These are phyloP conservation scores for Baudoinia panamericana DNA, from an alignment of 495 filamentous ascomycete species.

Conservation along the genomic window DNA sequence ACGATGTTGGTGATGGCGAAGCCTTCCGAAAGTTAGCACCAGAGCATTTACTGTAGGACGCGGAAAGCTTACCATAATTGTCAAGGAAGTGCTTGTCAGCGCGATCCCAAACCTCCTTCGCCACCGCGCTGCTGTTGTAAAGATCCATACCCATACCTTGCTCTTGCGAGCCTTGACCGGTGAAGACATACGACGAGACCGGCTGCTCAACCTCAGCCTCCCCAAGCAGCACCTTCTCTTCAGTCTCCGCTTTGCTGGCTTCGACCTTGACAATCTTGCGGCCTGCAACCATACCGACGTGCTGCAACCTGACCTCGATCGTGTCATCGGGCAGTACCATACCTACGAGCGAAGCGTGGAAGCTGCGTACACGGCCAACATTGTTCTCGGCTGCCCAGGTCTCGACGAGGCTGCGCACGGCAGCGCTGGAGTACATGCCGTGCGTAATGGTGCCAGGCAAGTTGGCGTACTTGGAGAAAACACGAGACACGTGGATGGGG, in stretches of 20 bases:
- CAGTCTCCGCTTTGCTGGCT: slow-evolving; percentile 79
- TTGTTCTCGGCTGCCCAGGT: slow-evolving; percentile 99
- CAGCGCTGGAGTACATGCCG: slow-evolving; percentile 97
- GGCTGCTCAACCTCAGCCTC: slow-evolving; percentile 98
- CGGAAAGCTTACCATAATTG: slow-evolving; percentile 68
- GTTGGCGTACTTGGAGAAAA: slow-evolving; percentile 89
- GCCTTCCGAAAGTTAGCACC: slow-evolving; percentile 42
- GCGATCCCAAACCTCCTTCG: slow-evolving; percentile 94
- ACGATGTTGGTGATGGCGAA: slow-evolving; percentile 98
- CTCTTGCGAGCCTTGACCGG: slow-evolving; percentile 93
- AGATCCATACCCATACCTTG: slow-evolving; percentile 99
- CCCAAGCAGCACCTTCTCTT: slow-evolving; percentile 86
- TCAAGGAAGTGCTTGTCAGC: slow-evolving; percentile 97
- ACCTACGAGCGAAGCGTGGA: slow-evolving; percentile 84
- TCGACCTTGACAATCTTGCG: slow-evolving; percentile 99
- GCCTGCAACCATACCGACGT: slow-evolving; percentile 93
- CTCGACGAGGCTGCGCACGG: slow-evolving; percentile 94
- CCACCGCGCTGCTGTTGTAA: slow-evolving; percentile 80
- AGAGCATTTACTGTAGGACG: neutral
- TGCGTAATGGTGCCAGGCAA: slow-evolving; percentile 95
- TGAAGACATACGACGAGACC: slow-evolving; percentile 95
- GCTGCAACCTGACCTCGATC: slow-evolving; percentile 83
- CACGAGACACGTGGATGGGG: slow-evolving; percentile 93
- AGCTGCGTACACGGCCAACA: slow-evolving; percentile 90
- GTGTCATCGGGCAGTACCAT: slow-evolving; percentile 97